Percentiles rank a stretch among this genome's conserved stretches.
Evolutionary conservation across 2,329 filamentous ascomycete genomes (phyloP).

Genomic region (Exophiala alcalophila): DNA sequence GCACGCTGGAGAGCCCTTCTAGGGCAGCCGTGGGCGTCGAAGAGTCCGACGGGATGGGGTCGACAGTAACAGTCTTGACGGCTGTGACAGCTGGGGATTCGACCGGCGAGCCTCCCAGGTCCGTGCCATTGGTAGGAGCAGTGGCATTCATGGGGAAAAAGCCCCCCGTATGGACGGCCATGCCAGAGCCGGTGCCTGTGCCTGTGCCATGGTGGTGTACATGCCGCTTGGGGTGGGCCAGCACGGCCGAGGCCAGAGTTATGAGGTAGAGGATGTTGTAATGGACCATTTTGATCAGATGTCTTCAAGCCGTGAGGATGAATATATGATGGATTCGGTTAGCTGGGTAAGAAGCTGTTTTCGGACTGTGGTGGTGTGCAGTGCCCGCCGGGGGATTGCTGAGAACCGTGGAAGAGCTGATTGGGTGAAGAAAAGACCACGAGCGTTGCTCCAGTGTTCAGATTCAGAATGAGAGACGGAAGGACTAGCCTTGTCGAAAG

Average conservation of each 20-base stretch:
- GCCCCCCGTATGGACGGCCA: constrained; percentile 19
- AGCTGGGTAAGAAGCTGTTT: constrained; percentile 7
- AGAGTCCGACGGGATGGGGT: constrained; percentile 16
- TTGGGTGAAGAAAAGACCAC: constrained; percentile 28
- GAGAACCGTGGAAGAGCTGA: constrained; percentile 25
- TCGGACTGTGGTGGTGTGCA: too few species aligned
- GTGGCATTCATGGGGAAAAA: constrained; percentile 23
- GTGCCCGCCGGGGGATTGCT: constrained; percentile 23
- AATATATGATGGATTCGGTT: constrained; percentile 12
- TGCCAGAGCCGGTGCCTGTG: constrained; percentile 12
- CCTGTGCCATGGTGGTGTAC: constrained; percentile 25
- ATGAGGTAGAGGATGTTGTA: constrained; percentile 26
- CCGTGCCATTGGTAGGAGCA: constrained; percentile 13
- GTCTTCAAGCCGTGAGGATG: too few species aligned
- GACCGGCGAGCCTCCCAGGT: constrained; percentile 18
- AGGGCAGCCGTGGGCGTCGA: constrained; percentile 7
- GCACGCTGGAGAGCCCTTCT: constrained; percentile 16
- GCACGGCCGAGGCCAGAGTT: constrained; percentile 27
- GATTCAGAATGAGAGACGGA: constrained; percentile 21
- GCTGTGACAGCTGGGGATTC: constrained; percentile 21
- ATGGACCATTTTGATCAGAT: constrained; percentile 31
- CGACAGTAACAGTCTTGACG: constrained; percentile 24
- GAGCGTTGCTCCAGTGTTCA: constrained; percentile 29
- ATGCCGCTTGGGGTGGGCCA: constrained; percentile 28
- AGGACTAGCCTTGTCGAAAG: constrained; percentile 31